Percentiles rank a stretch among this genome's conserved stretches.
Evolutionary conservation across 2,329 filamentous ascomycete genomes (phyloP).

Genomic region (Nothopassalora personata): DNA sequence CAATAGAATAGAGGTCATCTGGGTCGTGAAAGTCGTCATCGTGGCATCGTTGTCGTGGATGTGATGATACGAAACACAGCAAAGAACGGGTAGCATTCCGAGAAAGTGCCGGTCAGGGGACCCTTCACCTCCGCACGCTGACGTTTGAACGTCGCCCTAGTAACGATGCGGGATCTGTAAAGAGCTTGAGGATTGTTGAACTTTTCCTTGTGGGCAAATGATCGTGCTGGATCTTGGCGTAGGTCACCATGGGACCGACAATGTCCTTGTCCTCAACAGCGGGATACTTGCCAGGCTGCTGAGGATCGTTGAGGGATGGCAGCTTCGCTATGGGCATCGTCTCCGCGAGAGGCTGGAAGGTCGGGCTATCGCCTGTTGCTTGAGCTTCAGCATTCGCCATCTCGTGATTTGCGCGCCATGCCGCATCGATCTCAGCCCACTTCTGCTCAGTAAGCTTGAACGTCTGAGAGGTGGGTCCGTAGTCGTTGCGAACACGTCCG

Average conservation of each 20-base stretch:
- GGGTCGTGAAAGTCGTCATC: slow-evolving; percentile 8
- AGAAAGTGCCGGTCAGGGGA: background rate
- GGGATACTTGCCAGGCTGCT: slow-evolving; percentile 75
- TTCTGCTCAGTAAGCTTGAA: slow-evolving; percentile 82
- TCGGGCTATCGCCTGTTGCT: slow-evolving; percentile 36
- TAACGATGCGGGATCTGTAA: slow-evolving; percentile 30
- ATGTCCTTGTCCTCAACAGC: slow-evolving; percentile 85
- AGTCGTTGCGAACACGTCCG: slow-evolving; percentile 82
- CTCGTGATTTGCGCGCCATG: slow-evolving; percentile 69
- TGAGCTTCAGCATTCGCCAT: slow-evolving; percentile 43
- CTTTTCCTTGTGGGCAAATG: slow-evolving; percentile 25
- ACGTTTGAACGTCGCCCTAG: slow-evolving; percentile 19
- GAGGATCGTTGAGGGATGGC: slow-evolving; percentile 62
- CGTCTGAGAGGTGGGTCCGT: slow-evolving; percentile 82
- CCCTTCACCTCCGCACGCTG: slow-evolving; percentile 14
- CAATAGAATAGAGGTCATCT: background rate
- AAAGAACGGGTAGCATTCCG: background rate
- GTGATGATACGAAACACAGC: background rate
- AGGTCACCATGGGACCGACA: slow-evolving; percentile 78
- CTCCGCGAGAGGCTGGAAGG: slow-evolving; percentile 39
- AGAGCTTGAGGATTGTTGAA: slow-evolving; percentile 31
- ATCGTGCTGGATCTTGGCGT: slow-evolving; percentile 30
- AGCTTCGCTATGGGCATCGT: slow-evolving; percentile 58
- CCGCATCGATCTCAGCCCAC: slow-evolving; percentile 72
- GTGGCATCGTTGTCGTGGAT: slow-evolving; percentile 4